Evolutionary conservation across 495 filamentous ascomycete genomes (phyloP), one percentile per base, ranked within the genome.

Genomic region (Choiromyces venosus): DNA sequence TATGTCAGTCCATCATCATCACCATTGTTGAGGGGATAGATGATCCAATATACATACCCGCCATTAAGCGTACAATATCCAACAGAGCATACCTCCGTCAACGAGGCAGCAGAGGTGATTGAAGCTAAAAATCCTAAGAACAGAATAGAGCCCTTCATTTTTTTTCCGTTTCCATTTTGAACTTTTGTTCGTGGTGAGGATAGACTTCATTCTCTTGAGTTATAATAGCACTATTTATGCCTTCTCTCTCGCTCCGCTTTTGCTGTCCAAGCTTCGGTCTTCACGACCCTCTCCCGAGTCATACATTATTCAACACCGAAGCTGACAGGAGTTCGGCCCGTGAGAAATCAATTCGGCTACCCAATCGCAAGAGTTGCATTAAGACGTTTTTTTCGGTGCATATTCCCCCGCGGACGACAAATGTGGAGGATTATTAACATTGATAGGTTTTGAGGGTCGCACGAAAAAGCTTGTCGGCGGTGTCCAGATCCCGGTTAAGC

Each of bases 61-160:
- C 65, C 66, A 25, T 71, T 71, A 29, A 69, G 73, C 21, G 73
- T 77, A 39, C 73, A 76, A 61, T 76, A 76, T 14, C 68, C 68
- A n/a, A 69, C 46, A 21, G 73, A 71, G 37, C 69, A 69, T 44
- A 37, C 65, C 19, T 69, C 75, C 33, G 36, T 61, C 36, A 71
- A 46, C 37, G 68, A 56, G 44, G 75, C 72, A 36, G 75, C 73
- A 66, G 69, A 38, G 14, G 33, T 72, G 37, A 76, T 68, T 37
- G 35, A 46, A 25, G 74, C 42, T 1, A 76, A 25, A 33, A 66
- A 68, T 46, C 68, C 72, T 12, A 71, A 39, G 40, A 71, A 18
- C 7, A 76, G 37, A 36, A 69, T 39, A 46, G 72, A 61, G 35
- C 42, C 65, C 36, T 37, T 76, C 74, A 76, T 76, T 25, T 69